Base-by-base conservation (phyloP, 2,329 filamentous ascomycete species). In the Fusarium buharicum region DNA sequence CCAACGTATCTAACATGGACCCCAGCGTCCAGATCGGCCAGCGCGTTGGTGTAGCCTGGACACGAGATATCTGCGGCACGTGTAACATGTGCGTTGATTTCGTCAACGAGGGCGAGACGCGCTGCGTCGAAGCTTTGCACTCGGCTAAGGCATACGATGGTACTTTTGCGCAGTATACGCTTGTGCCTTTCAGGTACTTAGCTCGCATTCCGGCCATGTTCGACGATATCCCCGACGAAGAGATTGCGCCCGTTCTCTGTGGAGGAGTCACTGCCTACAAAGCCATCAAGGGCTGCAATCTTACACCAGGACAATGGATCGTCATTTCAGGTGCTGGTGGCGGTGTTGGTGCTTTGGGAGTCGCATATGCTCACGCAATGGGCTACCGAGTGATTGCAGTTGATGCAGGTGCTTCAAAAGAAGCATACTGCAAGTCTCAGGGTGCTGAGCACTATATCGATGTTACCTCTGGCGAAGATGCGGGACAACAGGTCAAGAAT, bases 251-350 rank as follows among this genome's bases (percentile, higher is more conserved):
- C 0, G 72, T 81, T 13, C 63, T 80, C 14, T 81, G 78, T 49
- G 77, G 73, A 5, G 79, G 79, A 1, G 76, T 79, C 0, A 80
- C 78, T 2, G 78, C 77, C 3, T 80, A 79, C 55, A 77, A 76
- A 56, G 77, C 75, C 0, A 59, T 79, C 49, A 78, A 78, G 62
- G 59, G 60, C 4, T 73, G 71, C 45, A 67, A 57, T 8, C 52
- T 72, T 13, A 67, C 61, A 1, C 74, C 75, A 0, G 76, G 77
- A 1, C 71, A 75, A 49, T 77, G 71, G 70, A 50, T 79, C 1
- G 75, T 72, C 2, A 67, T 81, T 2, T 70, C 72, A 0, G 78
- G 78, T 2, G 78, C 70, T 0, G 77, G 74, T 1, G 77, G 77
- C 4, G 78, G 78, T 1, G 75, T 79, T 2, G 78, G 76, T 2